Evolutionary conservation across 805 yeast genomes (phyloP), one percentile per base, ranked within the genome.

Genomic region (Candida michaelii): DNA sequence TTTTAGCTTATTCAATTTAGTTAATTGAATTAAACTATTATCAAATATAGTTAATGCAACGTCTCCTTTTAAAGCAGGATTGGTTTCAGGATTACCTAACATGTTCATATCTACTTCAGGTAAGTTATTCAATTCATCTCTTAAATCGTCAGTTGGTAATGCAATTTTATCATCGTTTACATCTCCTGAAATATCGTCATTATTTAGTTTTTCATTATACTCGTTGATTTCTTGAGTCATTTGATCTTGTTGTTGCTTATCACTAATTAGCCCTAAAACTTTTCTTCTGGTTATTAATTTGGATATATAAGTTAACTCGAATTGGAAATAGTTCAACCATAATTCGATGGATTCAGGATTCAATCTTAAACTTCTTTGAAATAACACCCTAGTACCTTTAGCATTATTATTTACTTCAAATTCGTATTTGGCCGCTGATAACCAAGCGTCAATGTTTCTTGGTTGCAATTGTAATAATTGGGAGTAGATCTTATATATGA

Each of bases 381-480:
- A 81, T 18, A 93, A 73, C 8, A 80, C 79, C 62, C 99, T 77
- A 16, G 97, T 90, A 35, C 95, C 90, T 57, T 84, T 82, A 34
- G 95, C 87, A 53, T 89, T 85, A 30, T 91, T 86, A 62, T 93
- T 89, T 21, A 77, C 78, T 53, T 91, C 97, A 55, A 87, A 83
- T 65, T 93, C 98, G 64, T 88, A 89, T 58, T 87, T 87, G 23
- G 97, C 97, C 17, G 97, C 97, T 55, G 88, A 79, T 32, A 93
- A 79, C 99, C 99, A 93, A 13, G 91, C 85, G 53, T 83, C 85
- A 2, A 89, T 78, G 56, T 90, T 86, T 32, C 85, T 77, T n/a
- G 99, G 98, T 59, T 93, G 98, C 49, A 89, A 66, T 62, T 83
- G 88, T 53, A 93, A 71, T 51, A 91, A 71, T 44, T 80, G 78